phyloP scores from a whole-genome alignment of 2,329 filamentous ascomycete genomes.

The Dendrostoma leiphaemia region DNA sequence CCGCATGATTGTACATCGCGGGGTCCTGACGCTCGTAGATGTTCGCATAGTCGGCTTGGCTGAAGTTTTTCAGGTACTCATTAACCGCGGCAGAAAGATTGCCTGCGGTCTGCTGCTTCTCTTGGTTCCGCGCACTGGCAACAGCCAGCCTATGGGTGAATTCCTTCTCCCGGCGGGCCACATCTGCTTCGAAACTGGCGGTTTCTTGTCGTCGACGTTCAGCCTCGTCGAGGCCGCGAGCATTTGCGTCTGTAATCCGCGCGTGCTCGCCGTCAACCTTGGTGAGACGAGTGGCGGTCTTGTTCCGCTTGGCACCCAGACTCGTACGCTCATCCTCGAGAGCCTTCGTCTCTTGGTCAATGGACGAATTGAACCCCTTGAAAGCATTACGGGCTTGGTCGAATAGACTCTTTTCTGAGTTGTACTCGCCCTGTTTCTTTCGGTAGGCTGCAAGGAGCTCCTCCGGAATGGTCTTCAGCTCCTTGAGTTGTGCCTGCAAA shows the following conservation, averaged over 20 bases:
- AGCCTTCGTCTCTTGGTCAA: constrained; percentile 61
- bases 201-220: constrained; percentile 56
- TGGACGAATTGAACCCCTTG: constrained; percentile 56
- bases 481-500: constrained; percentile 60
- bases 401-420: constrained; percentile 56
- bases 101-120: constrained; percentile 39
- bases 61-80: constrained; percentile 41
- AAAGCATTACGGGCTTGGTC: constrained; percentile 55
- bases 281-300: constrained; percentile 66
- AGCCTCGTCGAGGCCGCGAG: constrained; percentile 61
- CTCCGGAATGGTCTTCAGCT: constrained; percentile 61
- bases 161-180: constrained; percentile 43
- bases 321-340: constrained; percentile 63
- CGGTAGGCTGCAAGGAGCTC: constrained; percentile 59
- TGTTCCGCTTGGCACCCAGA: constrained; percentile 68
- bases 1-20: constrained; percentile 17
- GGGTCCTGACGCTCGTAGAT: constrained; percentile 35
- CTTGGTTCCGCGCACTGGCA: constrained; percentile 33
- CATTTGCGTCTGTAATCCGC: constrained; percentile 68
- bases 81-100: constrained; percentile 34
- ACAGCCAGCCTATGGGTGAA: constrained; percentile 38
- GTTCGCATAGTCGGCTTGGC: constrained; percentile 31
- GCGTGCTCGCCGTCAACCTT: constrained; percentile 73
- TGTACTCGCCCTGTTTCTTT: constrained; percentile 50
- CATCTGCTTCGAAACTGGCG: constrained; percentile 44